phyloP scores from a whole-genome alignment of 2,329 filamentous ascomycete genomes.

The Emydomyces testavorans region DNA sequence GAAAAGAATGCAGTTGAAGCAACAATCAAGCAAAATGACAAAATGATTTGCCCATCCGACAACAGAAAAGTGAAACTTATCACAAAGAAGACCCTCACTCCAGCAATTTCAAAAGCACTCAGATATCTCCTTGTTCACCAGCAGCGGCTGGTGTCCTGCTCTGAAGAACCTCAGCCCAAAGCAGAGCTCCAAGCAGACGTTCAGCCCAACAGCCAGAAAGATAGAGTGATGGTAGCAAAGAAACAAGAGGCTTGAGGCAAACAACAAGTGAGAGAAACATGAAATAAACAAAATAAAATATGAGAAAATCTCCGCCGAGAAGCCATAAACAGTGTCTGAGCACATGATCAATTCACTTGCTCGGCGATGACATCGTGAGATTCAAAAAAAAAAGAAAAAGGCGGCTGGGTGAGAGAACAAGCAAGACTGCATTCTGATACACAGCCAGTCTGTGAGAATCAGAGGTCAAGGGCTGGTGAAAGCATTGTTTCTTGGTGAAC shows the following conservation, averaged over 20 bases:
- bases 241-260: neutral
- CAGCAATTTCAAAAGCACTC: neutral
- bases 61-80: too few relatives aligned
- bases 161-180: neutral
- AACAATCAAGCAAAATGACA: too few relatives aligned
- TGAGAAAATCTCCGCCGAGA: conserved; percentile 1
- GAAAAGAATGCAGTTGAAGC: neutral
- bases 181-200: neutral
- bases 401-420: too few relatives aligned
- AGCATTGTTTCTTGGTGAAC: too few relatives aligned
- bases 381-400: too few relatives aligned
- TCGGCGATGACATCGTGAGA: neutral
- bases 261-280: conserved; percentile 4
- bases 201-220: neutral
- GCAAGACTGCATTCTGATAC: too few relatives aligned
- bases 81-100: too few relatives aligned
- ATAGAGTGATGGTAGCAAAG: neutral
- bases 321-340: neutral
- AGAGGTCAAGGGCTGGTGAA: too few relatives aligned
- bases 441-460: too few relatives aligned
- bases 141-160: neutral
- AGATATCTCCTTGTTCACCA: neutral
- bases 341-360: conserved; percentile 7
- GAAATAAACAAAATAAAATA: neutral
- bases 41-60: too few relatives aligned